Conservation (phyloP, 2,329 filamentous ascomycete genomes). For the Apiospora saccharicola region DNA sequence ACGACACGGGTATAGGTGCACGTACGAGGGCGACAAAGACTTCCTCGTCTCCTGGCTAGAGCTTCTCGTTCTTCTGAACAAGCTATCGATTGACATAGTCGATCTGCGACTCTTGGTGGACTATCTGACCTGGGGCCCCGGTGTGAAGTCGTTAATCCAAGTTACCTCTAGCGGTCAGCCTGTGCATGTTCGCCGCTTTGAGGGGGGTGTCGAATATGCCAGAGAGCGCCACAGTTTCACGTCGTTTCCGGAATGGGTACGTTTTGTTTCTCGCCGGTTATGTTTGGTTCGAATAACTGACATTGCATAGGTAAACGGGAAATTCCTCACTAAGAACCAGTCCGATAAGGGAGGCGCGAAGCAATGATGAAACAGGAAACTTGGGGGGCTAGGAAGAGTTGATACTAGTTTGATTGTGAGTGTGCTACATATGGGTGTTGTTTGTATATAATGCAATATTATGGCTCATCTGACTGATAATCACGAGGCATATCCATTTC, state of each 20-base stretch:
- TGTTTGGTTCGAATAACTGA: not conserved
- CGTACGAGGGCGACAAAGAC: slow-evolving; percentile 25
- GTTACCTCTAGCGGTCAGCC: not conserved
- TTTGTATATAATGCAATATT: no score
- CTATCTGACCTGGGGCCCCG: not conserved
- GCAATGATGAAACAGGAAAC: not conserved
- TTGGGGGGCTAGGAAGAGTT: no score
- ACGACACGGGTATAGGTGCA: slow-evolving; percentile 28
- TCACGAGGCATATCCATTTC: no score
- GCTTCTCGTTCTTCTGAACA: slow-evolving; percentile 31
- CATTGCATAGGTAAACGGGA: not conserved
- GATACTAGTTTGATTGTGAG: no score
- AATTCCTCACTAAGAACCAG: not conserved
- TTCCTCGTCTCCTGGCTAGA: slow-evolving; percentile 28
- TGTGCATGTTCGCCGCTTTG: not conserved
- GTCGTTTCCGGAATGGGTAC: not conserved
- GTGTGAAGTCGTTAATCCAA: not conserved
- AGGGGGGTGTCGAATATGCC: not conserved
- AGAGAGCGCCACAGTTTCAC: not conserved
- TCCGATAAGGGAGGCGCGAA: not conserved
- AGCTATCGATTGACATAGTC: not conserved
- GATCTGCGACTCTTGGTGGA: not conserved
- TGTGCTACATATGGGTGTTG: no score
- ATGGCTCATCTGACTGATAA: no score
- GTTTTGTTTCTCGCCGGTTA: not conserved